A percentile compares a stretch with the other conserved stretches of the same genome.
Evolutionary conservation across 2,329 filamentous ascomycete genomes (phyloP).

Genomic region (Penicillium sp.): DNA sequence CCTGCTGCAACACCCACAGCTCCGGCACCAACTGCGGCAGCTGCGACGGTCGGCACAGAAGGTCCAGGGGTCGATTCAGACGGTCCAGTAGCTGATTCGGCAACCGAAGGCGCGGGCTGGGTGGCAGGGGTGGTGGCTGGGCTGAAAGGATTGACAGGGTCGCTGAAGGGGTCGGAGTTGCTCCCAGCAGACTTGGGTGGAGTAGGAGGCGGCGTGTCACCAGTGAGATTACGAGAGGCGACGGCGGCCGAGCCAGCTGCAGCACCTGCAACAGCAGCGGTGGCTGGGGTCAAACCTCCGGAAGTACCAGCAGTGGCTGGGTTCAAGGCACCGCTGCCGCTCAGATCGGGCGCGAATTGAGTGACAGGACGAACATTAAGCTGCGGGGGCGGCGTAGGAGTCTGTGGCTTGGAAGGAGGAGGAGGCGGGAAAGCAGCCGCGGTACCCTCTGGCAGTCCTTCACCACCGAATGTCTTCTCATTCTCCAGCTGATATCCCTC

Average conservation of each 20-base stretch:
- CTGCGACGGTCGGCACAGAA: slow-evolving; percentile 33
- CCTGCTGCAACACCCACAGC: slow-evolving; percentile 42
- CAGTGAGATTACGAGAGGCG: slow-evolving; percentile 35
- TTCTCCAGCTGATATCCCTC: slow-evolving; percentile 53
- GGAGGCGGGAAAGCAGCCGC: slow-evolving; percentile 34
- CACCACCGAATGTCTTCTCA: slow-evolving; percentile 56
- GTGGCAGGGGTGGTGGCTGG: slow-evolving; percentile 28
- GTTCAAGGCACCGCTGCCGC: slow-evolving; percentile 21
- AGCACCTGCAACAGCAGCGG: slow-evolving; percentile 22
- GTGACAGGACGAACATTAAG: slow-evolving; percentile 82
- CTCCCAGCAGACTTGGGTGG: slow-evolving; percentile 43
- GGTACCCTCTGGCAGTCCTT: slow-evolving; percentile 26
- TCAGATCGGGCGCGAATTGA: slow-evolving; percentile 71
- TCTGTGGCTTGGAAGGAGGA: slow-evolving; percentile 35
- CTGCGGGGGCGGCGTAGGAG: slow-evolving; percentile 62
- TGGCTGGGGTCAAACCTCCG: neutral
- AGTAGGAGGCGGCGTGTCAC: slow-evolving; percentile 29
- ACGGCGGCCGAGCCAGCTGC: slow-evolving; percentile 21
- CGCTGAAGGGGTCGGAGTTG: slow-evolving; percentile 47
- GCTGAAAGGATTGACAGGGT: slow-evolving; percentile 69
- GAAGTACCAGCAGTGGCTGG: slow-evolving; percentile 10
- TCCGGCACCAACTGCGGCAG: slow-evolving; percentile 38
- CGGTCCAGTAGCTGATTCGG: slow-evolving; percentile 23
- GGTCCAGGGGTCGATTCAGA: slow-evolving; percentile 32
- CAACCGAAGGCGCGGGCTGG: slow-evolving; percentile 19